Evolutionary conservation across 2,329 filamentous ascomycete species (phyloP).

Genomic region (Onygena corvina): DNA sequence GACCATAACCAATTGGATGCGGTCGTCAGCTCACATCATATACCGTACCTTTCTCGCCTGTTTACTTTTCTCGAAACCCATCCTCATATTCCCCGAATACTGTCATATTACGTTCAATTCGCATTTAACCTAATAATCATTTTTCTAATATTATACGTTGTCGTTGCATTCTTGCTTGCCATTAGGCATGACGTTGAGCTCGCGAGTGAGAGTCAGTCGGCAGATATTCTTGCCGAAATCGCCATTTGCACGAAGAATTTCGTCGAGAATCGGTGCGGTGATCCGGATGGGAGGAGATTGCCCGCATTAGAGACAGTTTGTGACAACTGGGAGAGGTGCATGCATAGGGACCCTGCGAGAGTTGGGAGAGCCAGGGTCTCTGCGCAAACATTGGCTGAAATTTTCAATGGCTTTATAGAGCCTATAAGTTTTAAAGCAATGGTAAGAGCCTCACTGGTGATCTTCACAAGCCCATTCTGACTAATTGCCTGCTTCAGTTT

Average conservation of each 20-base stretch:
- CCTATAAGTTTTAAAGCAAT: constrained; percentile 77
- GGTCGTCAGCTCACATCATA: constrained; percentile 14
- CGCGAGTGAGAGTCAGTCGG: constrained; percentile 56
- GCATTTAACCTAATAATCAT: constrained; percentile 41
- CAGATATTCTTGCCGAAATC: constrained; percentile 60
- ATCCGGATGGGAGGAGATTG: constrained; percentile 42
- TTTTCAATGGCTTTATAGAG: constrained; percentile 88
- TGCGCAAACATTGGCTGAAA: constrained; percentile 77
- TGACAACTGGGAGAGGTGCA: constrained; percentile 72
- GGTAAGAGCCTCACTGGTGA: constrained; percentile 38
- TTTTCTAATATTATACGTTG: constrained; percentile 46
- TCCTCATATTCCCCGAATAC: constrained; percentile 52
- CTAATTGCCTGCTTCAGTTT: constrained; percentile 22
- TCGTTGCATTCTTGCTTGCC: constrained; percentile 57
- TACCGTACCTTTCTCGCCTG: constrained; percentile 35
- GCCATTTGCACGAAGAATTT: constrained; percentile 62
- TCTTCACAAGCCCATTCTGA: too few relatives aligned
- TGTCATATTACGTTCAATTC: constrained; percentile 56
- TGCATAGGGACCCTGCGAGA: constrained; percentile 66
- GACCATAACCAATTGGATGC: background rate
- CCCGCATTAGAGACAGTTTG: constrained; percentile 66
- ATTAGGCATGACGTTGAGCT: constrained; percentile 64
- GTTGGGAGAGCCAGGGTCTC: constrained; percentile 70
- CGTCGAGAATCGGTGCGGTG: constrained; percentile 61
- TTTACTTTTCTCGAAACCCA: constrained; percentile 53